phyloP scores from a whole-genome alignment of 768 basidiomycete species.

The Trametes punicea region DNA sequence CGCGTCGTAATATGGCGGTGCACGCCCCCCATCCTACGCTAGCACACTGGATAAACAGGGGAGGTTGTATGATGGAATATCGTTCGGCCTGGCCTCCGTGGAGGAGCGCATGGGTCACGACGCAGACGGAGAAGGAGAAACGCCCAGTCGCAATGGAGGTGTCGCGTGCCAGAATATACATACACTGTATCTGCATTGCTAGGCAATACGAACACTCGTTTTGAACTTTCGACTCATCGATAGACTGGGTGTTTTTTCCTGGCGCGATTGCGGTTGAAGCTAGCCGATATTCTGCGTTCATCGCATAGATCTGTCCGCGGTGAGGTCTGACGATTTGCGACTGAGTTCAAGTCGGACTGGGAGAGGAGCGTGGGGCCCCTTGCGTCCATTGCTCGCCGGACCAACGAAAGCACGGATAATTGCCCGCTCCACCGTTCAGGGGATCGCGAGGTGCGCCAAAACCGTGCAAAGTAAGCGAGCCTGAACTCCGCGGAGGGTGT shows the following conservation, averaged over 20 bases:
- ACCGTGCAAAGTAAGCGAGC: neutral
- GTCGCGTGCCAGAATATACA: constrained; percentile 7
- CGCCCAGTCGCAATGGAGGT: constrained; percentile 1
- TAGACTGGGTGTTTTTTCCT: neutral
- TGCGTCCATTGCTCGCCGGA: no score
- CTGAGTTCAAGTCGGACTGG: no score
- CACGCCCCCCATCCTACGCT: constrained; percentile 8
- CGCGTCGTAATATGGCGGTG: constrained; percentile 10
- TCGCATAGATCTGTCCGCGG: no score
- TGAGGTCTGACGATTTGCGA: no score
- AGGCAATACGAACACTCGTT: constrained; percentile 9
- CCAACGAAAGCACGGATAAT: neutral
- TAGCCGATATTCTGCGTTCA: no score
- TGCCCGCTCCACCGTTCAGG: no score
- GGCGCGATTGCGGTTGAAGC: neutral
- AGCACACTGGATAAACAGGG: constrained; percentile 8
- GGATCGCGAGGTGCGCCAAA: no score
- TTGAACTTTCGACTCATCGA: neutral
- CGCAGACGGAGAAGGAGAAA: neutral
- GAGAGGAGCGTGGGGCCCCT: no score
- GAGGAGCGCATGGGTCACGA: neutral
- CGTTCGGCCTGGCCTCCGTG: neutral
- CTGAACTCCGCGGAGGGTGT: neutral
- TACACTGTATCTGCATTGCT: constrained; percentile 6
- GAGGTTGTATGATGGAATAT: neutral